These are phyloP conservation scores for Serendipita sp. DNA, from an alignment of 1,284 basidiomycete genomes.

Conservation along the genomic window DNA sequence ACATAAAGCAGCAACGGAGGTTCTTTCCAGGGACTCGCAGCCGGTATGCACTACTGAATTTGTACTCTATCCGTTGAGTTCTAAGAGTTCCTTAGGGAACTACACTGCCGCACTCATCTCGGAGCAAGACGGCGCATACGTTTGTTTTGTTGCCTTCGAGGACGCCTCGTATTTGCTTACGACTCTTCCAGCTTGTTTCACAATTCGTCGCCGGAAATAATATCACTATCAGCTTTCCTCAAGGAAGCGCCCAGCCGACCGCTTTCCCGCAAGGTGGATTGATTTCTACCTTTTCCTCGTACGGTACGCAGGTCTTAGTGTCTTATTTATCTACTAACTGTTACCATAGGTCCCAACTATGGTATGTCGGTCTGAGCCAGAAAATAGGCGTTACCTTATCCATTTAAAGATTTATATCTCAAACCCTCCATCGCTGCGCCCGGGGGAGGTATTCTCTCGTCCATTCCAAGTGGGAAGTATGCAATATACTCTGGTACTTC, in stretches of 20 bases:
- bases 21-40: background rate
- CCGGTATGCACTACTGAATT: too few species aligned
- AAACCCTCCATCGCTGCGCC: conserved; percentile 42
- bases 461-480: conserved; percentile 14
- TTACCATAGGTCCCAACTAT: background rate
- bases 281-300: conserved; percentile 39
- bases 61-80: too few species aligned
- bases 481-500: conserved; percentile 17
- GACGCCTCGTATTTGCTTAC: too few species aligned
- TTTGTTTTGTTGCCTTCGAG: too few species aligned
- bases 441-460: background rate
- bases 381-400: background rate
- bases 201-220: background rate
- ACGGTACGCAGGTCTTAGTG: conserved; percentile 38
- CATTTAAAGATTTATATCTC: conserved; percentile 17
- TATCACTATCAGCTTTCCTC: conserved; percentile 19
- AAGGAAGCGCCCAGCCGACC: conserved; percentile 5
- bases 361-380: too few species aligned
- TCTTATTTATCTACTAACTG: background rate
- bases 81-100: background rate
- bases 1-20: background rate
- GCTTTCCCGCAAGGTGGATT: conserved; percentile 35
- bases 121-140: background rate
- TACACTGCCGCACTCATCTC: conserved; percentile 5
- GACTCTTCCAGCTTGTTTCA: background rate